Base-by-base conservation (phyloP, 2,329 filamentous ascomycete species). In the Epichloe baconii region DNA sequence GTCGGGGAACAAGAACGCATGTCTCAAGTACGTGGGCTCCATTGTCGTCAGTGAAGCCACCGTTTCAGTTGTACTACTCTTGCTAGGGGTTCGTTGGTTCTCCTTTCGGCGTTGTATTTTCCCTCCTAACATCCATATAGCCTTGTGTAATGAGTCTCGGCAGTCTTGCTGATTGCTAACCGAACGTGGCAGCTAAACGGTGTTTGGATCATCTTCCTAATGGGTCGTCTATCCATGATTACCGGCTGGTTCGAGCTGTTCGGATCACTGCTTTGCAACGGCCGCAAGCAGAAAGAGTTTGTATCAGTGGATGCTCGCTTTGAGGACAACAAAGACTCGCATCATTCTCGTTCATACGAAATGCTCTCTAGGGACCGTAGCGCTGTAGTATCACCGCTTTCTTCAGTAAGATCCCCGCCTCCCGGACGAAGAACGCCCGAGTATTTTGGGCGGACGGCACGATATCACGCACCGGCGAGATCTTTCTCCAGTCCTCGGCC, bases 171-270 rank as follows among this genome's bases (percentile, higher is more conserved):
- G 26, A 31, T 58, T 58, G 48, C 61, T 66, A 58, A 58, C 47
- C 42, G 17, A 49, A 37, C 2, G 12, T 14, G 35, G 7, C 34
- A 88, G 83, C 75, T 88, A 57, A 90, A 90, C 56, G 91, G 91
- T 7, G 71, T 97, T 46, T 95, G 91, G 82, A 80, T 86, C 47
- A 76, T 94, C 52, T 67, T 95, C 50, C 79, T 97, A 53, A 79
- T 96, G 35, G 85, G 86, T 38, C 84, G 90, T 49, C 82, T 79
- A 65, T 84, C 86, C n/a, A 94, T 97, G 83, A 73, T 94, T 51
- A 78, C 74, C 3, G 93, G 86, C 55, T 98, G 93, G 93, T 58
- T 73, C 42, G 82, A 94, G 26, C 69, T 90, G 42, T 66, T 82
- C 57, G 71, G 66, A 50, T 64, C 67, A 38, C 62, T 71, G 47